Evolutionary conservation across 2,329 filamentous ascomycete species (phyloP).

Genomic region (Aspergillus sp.): DNA sequence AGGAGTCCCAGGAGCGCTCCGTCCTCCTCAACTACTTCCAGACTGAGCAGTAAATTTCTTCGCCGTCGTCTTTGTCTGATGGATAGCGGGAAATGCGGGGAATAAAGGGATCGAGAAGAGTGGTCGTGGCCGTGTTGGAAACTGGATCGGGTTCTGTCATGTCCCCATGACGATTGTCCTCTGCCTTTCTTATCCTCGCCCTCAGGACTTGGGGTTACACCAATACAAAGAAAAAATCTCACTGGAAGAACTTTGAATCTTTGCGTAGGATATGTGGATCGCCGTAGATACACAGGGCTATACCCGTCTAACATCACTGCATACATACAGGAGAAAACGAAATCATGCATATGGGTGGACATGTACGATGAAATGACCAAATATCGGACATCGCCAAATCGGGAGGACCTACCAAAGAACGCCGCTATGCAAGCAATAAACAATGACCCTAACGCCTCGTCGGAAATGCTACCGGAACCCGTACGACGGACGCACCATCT

Average conservation of each 20-base stretch:
- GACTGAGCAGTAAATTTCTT: constrained; percentile 57
- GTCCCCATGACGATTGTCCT: no score
- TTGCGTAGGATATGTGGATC: neutral
- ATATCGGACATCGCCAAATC: constrained; percentile 1
- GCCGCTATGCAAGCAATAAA: constrained; percentile 15
- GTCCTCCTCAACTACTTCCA: constrained; percentile 99
- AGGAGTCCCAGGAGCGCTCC: constrained; percentile 98
- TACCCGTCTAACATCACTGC: neutral
- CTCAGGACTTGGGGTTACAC: neutral
- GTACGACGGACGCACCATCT: constrained; percentile 43
- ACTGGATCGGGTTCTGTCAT: neutral
- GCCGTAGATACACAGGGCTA: neutral
- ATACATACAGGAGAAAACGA: neutral
- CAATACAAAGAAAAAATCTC: neutral
- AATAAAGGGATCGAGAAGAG: neutral
- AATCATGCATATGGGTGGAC: neutral
- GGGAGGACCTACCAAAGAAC: neutral
- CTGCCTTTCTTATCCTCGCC: no score
- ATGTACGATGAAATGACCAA: constrained; percentile 5
- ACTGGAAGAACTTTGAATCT: neutral
- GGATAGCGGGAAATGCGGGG: neutral
- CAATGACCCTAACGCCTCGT: neutral
- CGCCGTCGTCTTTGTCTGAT: neutral
- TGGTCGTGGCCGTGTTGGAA: neutral
- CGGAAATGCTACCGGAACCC: constrained; percentile 33